A percentile compares a stretch with the other conserved stretches of the same genome.
Conservation (phyloP, 176 grass and related monocot species). For the Guadua angustifolia region DNA sequence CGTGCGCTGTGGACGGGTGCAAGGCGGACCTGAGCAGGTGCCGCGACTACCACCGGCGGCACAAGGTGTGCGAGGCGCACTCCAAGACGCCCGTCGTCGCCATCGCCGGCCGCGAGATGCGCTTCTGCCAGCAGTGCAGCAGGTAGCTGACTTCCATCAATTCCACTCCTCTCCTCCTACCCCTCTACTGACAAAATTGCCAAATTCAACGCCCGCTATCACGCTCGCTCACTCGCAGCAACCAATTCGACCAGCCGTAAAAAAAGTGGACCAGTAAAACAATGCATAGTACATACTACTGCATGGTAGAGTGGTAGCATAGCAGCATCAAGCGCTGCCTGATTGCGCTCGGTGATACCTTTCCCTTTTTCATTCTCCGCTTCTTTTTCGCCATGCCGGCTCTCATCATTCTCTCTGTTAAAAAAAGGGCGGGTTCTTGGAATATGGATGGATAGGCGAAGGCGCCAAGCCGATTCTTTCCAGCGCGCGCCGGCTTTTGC, state of each 20-base stretch:
- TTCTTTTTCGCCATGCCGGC: not conserved
- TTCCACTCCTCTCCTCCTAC: not conserved
- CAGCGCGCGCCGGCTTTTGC: not conserved
- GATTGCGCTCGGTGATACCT: not conserved
- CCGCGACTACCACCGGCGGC: slow-evolving; percentile 85
- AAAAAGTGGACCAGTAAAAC: not conserved
- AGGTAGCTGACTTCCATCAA: slow-evolving; percentile 49
- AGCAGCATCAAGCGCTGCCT: not conserved
- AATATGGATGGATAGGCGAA: not conserved
- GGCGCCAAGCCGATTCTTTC: not conserved
- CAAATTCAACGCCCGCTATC: not conserved
- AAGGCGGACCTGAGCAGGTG: slow-evolving; percentile 79
- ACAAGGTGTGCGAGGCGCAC: slow-evolving; percentile 94
- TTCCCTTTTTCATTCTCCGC: not conserved
- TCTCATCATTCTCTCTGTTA: slow-evolving; percentile 14
- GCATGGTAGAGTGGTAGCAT: not conserved
- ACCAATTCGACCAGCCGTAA: not conserved
- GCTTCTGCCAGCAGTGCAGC: slow-evolving; percentile 98
- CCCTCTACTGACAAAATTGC: not conserved
- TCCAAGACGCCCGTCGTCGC: slow-evolving; percentile 77
- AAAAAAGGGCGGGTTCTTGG: not conserved
- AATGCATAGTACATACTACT: not conserved
- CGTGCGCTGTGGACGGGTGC: slow-evolving; percentile 90
- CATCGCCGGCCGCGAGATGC: slow-evolving; percentile 74
- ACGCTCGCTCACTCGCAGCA: not conserved